Conservation (phyloP, 345 rosid species). For the Acer saccharum region DNA sequence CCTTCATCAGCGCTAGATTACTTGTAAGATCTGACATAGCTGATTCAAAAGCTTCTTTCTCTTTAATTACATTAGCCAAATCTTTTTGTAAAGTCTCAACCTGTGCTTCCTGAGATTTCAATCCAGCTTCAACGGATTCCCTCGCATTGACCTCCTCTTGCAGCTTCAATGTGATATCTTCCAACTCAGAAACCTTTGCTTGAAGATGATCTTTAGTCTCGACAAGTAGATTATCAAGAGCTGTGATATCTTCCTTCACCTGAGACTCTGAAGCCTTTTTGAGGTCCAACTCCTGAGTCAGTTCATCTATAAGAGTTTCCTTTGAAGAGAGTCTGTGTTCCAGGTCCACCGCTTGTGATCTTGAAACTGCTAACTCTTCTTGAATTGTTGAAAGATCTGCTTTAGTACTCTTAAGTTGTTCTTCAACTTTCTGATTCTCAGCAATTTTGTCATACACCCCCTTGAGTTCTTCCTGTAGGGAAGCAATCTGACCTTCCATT, state of each 20-base stretch:
- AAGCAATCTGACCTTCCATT: conserved; percentile 62
- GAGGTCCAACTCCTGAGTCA: conserved; percentile 62
- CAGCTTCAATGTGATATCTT: conserved; percentile 45
- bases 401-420: conserved; percentile 60
- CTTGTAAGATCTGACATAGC: conserved; percentile 50
- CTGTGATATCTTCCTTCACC: conserved; percentile 57
- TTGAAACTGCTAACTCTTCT: conserved; percentile 66
- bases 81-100: conserved; percentile 37
- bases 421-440: conserved; percentile 72
- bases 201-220: conserved; percentile 59
- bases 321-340: conserved; percentile 66
- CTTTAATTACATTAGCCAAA: conserved; percentile 34
- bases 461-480: conserved; percentile 71
- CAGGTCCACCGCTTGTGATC: conserved; percentile 53
- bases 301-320: conserved; percentile 57
- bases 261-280: conserved; percentile 67
- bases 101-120: conserved; percentile 41
- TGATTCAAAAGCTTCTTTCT: conserved; percentile 67
- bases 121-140: conserved; percentile 44
- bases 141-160: conserved; percentile 53
- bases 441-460: conserved; percentile 60
- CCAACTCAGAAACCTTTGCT: conserved; percentile 57
- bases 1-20: conserved; percentile 45
- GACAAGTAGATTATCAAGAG: conserved; percentile 50
- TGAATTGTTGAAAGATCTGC: conserved; percentile 63